phyloP scores from a whole-genome alignment of 345 rosid genomes.

The Gossypium anomalum region DNA sequence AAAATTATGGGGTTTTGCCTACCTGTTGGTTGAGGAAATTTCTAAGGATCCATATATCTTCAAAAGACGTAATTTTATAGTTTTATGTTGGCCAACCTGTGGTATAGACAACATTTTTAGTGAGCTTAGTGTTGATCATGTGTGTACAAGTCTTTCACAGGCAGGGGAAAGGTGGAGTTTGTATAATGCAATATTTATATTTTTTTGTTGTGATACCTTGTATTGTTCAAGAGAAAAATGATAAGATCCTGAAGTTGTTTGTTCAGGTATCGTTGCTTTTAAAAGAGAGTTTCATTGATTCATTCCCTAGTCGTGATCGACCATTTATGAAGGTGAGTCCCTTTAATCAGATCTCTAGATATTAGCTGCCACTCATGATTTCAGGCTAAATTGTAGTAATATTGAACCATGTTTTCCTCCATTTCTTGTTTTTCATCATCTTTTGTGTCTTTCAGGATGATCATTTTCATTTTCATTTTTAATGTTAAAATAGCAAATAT shows the following conservation, averaged over 20 bases:
- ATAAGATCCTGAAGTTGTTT: slow-evolving; percentile 13
- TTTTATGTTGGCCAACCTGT: neutral
- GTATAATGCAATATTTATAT: neutral
- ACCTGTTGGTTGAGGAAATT: neutral
- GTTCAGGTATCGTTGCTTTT: slow-evolving; percentile 81
- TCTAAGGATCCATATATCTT: neutral
- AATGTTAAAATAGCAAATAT: too few relatives aligned
- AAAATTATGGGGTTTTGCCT: neutral
- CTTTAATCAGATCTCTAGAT: neutral
- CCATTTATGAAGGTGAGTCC: slow-evolving; percentile 78
- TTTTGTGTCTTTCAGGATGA: neutral
- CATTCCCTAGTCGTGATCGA: slow-evolving; percentile 74
- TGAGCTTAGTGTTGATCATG: neutral
- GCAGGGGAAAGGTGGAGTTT: neutral
- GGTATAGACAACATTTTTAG: neutral
- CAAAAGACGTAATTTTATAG: neutral
- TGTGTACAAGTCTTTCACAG: neutral
- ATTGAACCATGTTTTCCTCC: neutral
- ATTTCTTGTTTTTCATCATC: neutral
- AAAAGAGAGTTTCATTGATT: slow-evolving; percentile 88
- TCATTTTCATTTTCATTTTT: neutral
- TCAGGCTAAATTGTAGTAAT: neutral
- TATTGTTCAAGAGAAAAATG: neutral
- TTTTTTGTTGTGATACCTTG: neutral
- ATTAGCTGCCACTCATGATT: neutral